Base-by-base conservation (phyloP, 345 rosid species). In the Aquilaria yunnanensis region DNA sequence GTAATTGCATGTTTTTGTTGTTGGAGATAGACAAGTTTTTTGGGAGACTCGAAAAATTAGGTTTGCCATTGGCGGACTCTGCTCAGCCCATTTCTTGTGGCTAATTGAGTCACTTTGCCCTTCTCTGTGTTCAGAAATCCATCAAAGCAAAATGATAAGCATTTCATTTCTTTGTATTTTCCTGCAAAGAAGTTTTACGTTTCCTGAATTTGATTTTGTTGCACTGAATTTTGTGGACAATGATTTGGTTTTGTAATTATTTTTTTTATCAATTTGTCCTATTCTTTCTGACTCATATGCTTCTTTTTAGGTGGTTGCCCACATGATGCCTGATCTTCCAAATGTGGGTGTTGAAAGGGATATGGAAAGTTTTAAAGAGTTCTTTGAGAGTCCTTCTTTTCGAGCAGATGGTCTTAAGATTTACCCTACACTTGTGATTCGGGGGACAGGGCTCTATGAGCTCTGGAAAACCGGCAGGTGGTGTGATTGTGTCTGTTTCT, bases 291-390 rank as follows among this genome's bases (percentile, higher is more conserved):
- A 58, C 34, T 58, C 61, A 70, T 43, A 54, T 68, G 61, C 63
- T 72, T 68, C 47, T 32, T 53, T 80, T 29, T 74, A 95, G 99
- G 96, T 91, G 74, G 99, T 95, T 78, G 97, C 99, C 59, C 97
- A 95, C 72, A 89, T 95, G 99, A 95, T 91, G 97, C 96, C 97
- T 14, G 97, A 95, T 79, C 99, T 95, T 65, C 97, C 99, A 14
- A 95, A 91, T 79, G 99, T 95, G 75, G 97, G 97, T 43, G 87
- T 91, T 67, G 96, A 91, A 84, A 87, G 99, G 74, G 97, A 91
- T 77, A 62, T 91, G 83, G 97, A 89, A 81, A 91, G 97, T 71
- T 95, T 95, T 66, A 70, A 74, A 67, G 99, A 91, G 83, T 95
- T 95, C 77, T 95, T 95, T 9, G 97, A 95, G 80, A 88, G 96